Evolutionary conservation across 1,284 basidiomycete species (phyloP).

Genomic region (Ustilago cynodontis): DNA sequence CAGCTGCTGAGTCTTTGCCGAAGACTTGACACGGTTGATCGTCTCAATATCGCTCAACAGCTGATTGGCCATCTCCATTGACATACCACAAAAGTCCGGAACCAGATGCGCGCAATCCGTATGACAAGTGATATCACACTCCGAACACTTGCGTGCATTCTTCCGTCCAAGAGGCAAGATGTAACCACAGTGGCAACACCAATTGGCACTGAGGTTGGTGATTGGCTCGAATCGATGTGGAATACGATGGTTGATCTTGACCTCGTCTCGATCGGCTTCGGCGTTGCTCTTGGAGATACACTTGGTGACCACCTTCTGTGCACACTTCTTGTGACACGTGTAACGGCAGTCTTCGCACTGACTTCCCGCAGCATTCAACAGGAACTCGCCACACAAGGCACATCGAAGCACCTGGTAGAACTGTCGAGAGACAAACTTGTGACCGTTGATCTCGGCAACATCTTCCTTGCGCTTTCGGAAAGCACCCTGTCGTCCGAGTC

Average conservation of each 20-base stretch:
- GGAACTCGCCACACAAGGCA: conserved; percentile 96
- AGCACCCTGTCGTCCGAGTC: conserved; percentile 95
- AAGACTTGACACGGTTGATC: conserved; percentile 73
- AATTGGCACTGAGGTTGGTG: conserved; percentile 97
- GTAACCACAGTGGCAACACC: conserved; percentile 97
- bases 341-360: conserved; percentile 99
- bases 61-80: conserved; percentile 98
- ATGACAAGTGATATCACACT: conserved; percentile 96
- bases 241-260: conserved; percentile 99
- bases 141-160: conserved; percentile 93
- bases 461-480: conserved; percentile 98
- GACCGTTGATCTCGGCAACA: conserved; percentile 99
- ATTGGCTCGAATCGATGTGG: conserved; percentile 98
- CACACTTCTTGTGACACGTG: conserved; percentile 97
- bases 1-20: conserved; percentile 48
- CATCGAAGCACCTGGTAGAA: conserved; percentile 97
- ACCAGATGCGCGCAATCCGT: conserved; percentile 98
- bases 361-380: conserved; percentile 95
- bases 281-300: conserved; percentile 97
- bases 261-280: conserved; percentile 90
- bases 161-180: conserved; percentile 97
- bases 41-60: conserved; percentile 86
- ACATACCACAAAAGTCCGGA: conserved; percentile 99
- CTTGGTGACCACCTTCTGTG: conserved; percentile 98
- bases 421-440: conserved; percentile 96